phyloP scores from a whole-genome alignment of 352 stramenopile genomes.

The Peronospora destructor region DNA sequence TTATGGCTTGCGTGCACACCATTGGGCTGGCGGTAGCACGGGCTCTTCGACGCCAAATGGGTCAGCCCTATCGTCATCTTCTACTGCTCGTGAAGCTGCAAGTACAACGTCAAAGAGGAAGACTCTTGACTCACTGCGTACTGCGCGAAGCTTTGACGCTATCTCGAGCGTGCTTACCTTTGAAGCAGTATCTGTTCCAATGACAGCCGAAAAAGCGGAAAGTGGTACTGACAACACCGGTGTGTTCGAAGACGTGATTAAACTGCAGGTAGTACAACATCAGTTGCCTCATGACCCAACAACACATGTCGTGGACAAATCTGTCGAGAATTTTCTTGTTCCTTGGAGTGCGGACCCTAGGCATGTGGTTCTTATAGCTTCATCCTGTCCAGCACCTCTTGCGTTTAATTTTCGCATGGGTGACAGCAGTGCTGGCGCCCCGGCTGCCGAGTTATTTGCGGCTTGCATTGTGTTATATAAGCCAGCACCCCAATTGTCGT shows the following conservation, averaged over 20 bases:
- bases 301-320: conserved; percentile 45
- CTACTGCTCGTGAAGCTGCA: conserved; percentile 21
- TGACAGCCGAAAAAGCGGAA: conserved; percentile 15
- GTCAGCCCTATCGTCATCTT: conserved; percentile 17
- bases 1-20: conserved; percentile 77
- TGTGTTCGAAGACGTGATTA: conserved; percentile 32
- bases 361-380: conserved; percentile 35
- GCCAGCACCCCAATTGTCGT: conserved; percentile 50
- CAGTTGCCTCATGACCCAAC: conserved; percentile 43
- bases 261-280: conserved; percentile 48
- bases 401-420: conserved; percentile 78
- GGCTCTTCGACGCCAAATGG: conserved; percentile 18
- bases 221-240: conserved; percentile 8
- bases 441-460: conserved; percentile 63
- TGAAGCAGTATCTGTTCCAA: conserved; percentile 39
- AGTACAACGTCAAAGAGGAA: conserved; percentile 40
- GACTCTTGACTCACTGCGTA: conserved; percentile 59
- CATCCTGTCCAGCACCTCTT: conserved; percentile 46
- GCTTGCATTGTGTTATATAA: conserved; percentile 79
- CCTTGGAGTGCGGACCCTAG: conserved; percentile 46
- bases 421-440: conserved; percentile 51
- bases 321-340: conserved; percentile 66
- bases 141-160: conserved; percentile 60
- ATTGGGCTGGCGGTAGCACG: conserved; percentile 38
- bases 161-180: conserved; percentile 74